Conservation (phyloP, 2,329 filamentous ascomycete species). For the Grosmannia clavigera region DNA sequence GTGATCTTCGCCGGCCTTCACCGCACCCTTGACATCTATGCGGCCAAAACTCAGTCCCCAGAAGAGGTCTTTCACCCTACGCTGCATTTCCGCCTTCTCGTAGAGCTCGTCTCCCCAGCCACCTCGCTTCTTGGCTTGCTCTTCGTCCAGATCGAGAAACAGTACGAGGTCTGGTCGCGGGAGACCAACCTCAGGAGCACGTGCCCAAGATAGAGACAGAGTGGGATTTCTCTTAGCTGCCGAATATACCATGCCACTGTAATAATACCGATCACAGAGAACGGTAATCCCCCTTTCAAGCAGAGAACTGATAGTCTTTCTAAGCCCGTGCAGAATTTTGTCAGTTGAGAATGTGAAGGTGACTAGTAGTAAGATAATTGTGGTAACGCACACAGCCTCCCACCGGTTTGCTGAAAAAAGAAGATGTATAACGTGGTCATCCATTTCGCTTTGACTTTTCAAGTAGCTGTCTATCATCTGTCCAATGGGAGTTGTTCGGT, state of each 20-base stretch:
- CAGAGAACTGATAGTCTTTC: constrained; percentile 36
- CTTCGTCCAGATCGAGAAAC: constrained; percentile 71
- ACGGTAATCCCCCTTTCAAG: constrained; percentile 59
- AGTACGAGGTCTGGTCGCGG: constrained; percentile 79
- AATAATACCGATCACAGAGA: constrained; percentile 87
- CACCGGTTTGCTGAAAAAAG: constrained; percentile 86
- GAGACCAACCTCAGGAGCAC: constrained; percentile 71
- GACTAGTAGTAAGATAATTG: not conserved
- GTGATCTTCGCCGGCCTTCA: not conserved
- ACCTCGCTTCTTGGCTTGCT: constrained; percentile 61
- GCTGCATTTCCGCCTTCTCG: constrained; percentile 74
- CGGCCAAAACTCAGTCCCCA: constrained; percentile 27
- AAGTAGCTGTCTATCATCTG: constrained; percentile 80
- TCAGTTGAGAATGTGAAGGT: not conserved
- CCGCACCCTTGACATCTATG: constrained; percentile 10
- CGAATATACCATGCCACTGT: constrained; percentile 86
- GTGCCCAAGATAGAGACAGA: constrained; percentile 67
- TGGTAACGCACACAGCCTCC: constrained; percentile 48
- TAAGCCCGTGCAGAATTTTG: constrained; percentile 13
- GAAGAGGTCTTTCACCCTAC: constrained; percentile 64
- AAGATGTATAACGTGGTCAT: constrained; percentile 82
- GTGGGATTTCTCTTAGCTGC: constrained; percentile 69
- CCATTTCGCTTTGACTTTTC: constrained; percentile 56
- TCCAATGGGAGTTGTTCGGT: constrained; percentile 73
- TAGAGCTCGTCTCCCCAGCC: constrained; percentile 85